Conservation (phyloP, 257 asterid species). For the Solanum chaucha region DNA sequence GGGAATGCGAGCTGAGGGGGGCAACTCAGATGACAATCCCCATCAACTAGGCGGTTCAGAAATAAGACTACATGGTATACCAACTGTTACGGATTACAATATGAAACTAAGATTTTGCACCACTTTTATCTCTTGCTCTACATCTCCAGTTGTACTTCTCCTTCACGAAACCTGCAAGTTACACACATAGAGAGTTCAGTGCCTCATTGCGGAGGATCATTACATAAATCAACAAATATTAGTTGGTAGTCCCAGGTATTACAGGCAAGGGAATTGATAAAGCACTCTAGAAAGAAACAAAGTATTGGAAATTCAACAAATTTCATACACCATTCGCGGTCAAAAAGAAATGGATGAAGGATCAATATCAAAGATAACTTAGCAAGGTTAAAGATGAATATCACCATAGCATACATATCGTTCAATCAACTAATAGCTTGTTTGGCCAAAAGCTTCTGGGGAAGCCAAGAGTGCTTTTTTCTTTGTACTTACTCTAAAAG, state of each 20-base stretch:
- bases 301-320: background rate
- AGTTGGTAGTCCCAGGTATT: background rate
- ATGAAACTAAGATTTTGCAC: background rate
- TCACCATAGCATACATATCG: background rate
- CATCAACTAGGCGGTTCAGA: background rate
- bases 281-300: background rate
- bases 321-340: background rate
- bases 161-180: background rate
- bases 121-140: background rate
- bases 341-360: background rate
- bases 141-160: background rate
- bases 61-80: background rate
- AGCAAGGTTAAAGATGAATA: background rate
- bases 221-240: background rate
- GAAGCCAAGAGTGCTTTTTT: background rate
- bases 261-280: background rate
- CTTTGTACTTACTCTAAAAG: background rate
- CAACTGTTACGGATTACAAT: background rate
- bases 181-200: background rate
- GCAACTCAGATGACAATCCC: background rate
- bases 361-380: background rate
- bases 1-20: background rate
- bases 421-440: background rate
- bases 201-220: background rate
- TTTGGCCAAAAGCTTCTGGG: background rate